Evolutionary conservation across 2,329 filamentous ascomycete species (phyloP), one percentile per base, ranked within the genome.

Genomic region (Pyrenophora seminiperda): DNA sequence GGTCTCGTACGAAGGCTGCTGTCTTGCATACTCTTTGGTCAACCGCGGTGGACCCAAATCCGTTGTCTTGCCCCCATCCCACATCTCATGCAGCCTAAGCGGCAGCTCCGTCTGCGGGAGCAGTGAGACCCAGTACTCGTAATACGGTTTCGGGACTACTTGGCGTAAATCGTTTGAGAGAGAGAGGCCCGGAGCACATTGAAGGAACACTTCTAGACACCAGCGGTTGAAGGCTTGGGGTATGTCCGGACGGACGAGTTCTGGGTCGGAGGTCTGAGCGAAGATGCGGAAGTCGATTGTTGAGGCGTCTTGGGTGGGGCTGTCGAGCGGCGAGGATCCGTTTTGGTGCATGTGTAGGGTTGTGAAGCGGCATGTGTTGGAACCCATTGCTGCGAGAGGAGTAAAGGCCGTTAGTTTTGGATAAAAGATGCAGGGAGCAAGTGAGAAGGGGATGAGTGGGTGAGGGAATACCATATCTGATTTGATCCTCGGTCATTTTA

Each of bases 141-240:
- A 68, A 39, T 65, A 66, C 1, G 59, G 62, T 38, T 63, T 62
- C 3, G 58, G 58, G 5, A 53, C 56, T 4, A 54, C 51, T n/a
- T 63, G 58, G 2, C 65, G 53, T 0, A 65, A 13, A 33, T 68
- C 63, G 29, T 61, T 64, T 2, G 56, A 52, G 0, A 65, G 56
- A 0, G 75, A 76, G 0, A 71, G 73, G 5, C 75, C 76, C 0
- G 76, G 76, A 43, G 73, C 76, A 18, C 65, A 66, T 50, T 75
- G 65, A 56, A 78, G 72, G 57, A 40, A 74, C 64, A 22, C 72
- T 40, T 60, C 63, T 27, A 56, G 50, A 49, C 57, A 62, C 56
- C 56, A 62, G 14, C 65, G 38, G 36, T 62, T 62, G 56, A 71
- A 68, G 33, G 60, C 62, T 17, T 63, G 50, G 10, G 63, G 65